Percentiles rank a stretch among this genome's conserved stretches.
Evolutionary conservation across 2,329 filamentous ascomycete species (phyloP).

Genomic region (Diaporthe citrichinensis): DNA sequence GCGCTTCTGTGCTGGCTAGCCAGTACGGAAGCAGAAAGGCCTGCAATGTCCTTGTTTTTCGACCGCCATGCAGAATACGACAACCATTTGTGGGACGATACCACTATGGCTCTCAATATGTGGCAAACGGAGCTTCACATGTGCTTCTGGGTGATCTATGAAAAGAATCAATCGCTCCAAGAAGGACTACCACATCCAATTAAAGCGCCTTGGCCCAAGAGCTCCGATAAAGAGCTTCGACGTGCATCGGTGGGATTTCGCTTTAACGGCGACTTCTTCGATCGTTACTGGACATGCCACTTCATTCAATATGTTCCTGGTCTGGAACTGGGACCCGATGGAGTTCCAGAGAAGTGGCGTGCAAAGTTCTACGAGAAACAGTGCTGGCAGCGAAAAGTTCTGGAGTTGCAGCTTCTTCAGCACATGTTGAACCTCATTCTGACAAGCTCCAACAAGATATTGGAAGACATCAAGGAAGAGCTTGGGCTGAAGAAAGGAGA

Average conservation of each 20-base stretch:
- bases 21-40: slow-evolving; percentile 18
- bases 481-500: slow-evolving; percentile 9
- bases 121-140: slow-evolving; percentile 52
- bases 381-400: slow-evolving; percentile 49
- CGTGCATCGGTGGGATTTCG: slow-evolving; percentile 47
- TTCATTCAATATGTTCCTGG: slow-evolving; percentile 43
- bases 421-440: neutral
- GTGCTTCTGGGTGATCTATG: slow-evolving; percentile 45
- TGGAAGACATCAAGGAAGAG: neutral
- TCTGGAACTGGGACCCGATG: no score
- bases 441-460: neutral
- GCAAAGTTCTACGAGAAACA: slow-evolving; percentile 35
- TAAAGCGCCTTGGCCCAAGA: neutral
- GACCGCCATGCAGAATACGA: slow-evolving; percentile 44
- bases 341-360: no score
- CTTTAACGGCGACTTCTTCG: slow-evolving; percentile 51
- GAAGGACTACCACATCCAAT: neutral
- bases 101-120: slow-evolving; percentile 44
- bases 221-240: slow-evolving; percentile 36
- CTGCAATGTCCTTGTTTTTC: slow-evolving; percentile 43
- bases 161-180: neutral
- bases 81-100: slow-evolving; percentile 47
- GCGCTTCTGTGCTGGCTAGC: slow-evolving; percentile 22
- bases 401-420: slow-evolving; percentile 47
- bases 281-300: slow-evolving; percentile 52